Conservation (phyloP, 495 filamentous ascomycete species). For the Aspergillus ostianus region DNA sequence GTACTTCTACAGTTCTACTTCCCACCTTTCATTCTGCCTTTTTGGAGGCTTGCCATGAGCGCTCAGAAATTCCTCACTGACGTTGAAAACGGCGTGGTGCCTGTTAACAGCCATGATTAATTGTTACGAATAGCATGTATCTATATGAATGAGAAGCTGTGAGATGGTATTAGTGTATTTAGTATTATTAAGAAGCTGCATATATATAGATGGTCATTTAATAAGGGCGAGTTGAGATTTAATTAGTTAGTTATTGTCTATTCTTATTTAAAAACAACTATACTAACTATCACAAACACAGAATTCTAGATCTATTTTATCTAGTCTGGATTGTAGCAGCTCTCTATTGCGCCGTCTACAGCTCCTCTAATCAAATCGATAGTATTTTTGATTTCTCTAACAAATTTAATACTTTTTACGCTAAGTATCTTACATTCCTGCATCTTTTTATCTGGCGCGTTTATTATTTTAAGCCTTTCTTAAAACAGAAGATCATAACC, state of each 20-base stretch:
- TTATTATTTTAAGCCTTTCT: slow-evolving; percentile 21
- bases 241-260: slow-evolving; percentile 27
- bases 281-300: slow-evolving; percentile 15
- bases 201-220: slow-evolving; percentile 21
- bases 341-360: slow-evolving; percentile 27
- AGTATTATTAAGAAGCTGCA: slow-evolving; percentile 23
- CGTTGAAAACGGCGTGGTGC: slow-evolving; percentile 18
- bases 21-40: too few species aligned
- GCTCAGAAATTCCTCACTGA: slow-evolving; percentile 21
- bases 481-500: slow-evolving; percentile 20
- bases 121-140: slow-evolving; percentile 23
- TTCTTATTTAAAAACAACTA: too few species aligned
- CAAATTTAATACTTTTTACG: not conserved
- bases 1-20: too few species aligned
- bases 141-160: slow-evolving; percentile 21
- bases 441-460: slow-evolving; percentile 21
- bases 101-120: slow-evolving; percentile 20
- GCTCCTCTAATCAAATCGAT: slow-evolving; percentile 18
- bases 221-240: slow-evolving; percentile 21
- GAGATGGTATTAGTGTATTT: slow-evolving; percentile 17
- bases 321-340: slow-evolving; percentile 24
- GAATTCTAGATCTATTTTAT: slow-evolving; percentile 25
- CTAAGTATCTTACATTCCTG: slow-evolving; percentile 12
- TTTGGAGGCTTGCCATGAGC: slow-evolving; percentile 12
- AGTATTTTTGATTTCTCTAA: slow-evolving; percentile 19